Percentiles rank a stretch among this genome's conserved stretches.
phyloP scores from a whole-genome alignment of 2,329 filamentous ascomycete species.

The Mollisia scopiformis region DNA sequence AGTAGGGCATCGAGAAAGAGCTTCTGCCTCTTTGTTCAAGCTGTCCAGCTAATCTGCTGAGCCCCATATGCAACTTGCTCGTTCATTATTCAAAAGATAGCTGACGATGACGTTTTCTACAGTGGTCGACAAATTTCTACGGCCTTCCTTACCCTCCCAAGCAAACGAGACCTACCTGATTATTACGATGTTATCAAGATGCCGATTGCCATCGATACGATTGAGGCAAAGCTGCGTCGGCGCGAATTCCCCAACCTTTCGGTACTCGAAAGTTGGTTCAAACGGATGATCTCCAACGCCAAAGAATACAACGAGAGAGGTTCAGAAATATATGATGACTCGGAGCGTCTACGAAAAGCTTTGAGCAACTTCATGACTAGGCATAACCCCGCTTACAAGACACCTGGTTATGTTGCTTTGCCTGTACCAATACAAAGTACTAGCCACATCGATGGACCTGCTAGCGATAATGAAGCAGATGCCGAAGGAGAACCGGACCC shows the following conservation, averaged over 20 bases:
- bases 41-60: not conserved
- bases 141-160: constrained; percentile 74
- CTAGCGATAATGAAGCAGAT: constrained; percentile 35
- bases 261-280: constrained; percentile 80
- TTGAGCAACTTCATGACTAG: constrained; percentile 87
- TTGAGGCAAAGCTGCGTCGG: constrained; percentile 74
- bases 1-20: not conserved
- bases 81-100: not conserved
- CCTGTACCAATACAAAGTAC: constrained; percentile 63
- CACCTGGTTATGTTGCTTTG: constrained; percentile 67
- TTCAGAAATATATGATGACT: constrained; percentile 77
- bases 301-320: constrained; percentile 81
- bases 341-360: constrained; percentile 83
- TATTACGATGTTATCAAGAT: constrained; percentile 80
- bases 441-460: constrained; percentile 44
- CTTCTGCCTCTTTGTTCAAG: not conserved
- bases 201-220: constrained; percentile 76
- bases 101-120: not conserved
- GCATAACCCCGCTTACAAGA: constrained; percentile 81
- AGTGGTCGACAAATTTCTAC: constrained; percentile 76
- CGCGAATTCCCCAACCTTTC: constrained; percentile 72
- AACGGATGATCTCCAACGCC: constrained; percentile 85
- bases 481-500: constrained; percentile 37
- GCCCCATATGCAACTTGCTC: not conserved
- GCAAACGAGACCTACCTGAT: constrained; percentile 64